Evolutionary conservation across 1,284 basidiomycete genomes (phyloP).

Genomic region (Phlebopus sp.): DNA sequence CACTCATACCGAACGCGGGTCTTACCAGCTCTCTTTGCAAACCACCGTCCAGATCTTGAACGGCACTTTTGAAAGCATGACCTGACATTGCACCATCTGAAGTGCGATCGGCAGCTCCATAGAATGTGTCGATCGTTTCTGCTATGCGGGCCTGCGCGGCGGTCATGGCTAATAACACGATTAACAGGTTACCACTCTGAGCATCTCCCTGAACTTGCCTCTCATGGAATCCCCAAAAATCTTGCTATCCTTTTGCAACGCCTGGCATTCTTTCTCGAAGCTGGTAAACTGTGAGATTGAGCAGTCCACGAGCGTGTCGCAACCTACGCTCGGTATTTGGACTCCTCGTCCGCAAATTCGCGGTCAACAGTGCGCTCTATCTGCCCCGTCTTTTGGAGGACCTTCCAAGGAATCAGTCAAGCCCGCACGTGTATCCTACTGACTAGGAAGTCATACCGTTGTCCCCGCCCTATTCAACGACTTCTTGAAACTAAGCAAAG

Average conservation of each 20-base stretch:
- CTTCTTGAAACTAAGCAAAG: constrained; percentile 80
- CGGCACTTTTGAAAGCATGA: constrained; percentile 93
- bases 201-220: constrained; percentile 46
- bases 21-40: constrained; percentile 82
- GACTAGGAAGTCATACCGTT: constrained; percentile 51
- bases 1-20: background rate
- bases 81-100: constrained; percentile 96
- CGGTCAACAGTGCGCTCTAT: constrained; percentile 94
- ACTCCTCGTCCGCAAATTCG: constrained; percentile 92
- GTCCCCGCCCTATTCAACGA: constrained; percentile 91
- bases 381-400: constrained; percentile 96
- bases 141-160: constrained; percentile 91
- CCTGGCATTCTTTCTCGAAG: constrained; percentile 91
- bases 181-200: background rate
- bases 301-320: constrained; percentile 3
- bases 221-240: constrained; percentile 93
- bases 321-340: constrained; percentile 84
- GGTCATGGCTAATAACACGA: constrained; percentile 72
- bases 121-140: constrained; percentile 93
- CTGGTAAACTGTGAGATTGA: constrained; percentile 40
- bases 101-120: constrained; percentile 77
- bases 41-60: constrained; percentile 89
- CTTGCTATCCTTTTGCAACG: constrained; percentile 94
- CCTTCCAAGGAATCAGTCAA: constrained; percentile 37
- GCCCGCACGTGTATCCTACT: background rate